Percentiles rank a stretch among this genome's conserved stretches.
These are phyloP conservation scores for Sporothrix schenckii DNA, from an alignment of 2,329 filamentous ascomycete genomes.

Conservation along the genomic window DNA sequence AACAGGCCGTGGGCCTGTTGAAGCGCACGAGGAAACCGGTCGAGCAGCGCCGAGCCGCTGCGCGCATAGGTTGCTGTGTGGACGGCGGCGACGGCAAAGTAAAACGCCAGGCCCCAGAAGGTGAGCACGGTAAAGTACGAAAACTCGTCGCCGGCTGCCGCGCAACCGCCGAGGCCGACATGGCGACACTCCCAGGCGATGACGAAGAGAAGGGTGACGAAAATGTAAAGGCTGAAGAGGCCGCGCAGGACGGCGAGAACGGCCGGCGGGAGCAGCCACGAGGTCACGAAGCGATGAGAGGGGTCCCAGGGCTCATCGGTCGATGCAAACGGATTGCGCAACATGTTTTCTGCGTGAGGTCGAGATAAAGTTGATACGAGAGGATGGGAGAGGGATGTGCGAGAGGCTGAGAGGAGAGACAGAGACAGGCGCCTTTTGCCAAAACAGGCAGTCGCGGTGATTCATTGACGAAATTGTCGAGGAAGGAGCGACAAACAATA, in stretches of 20 bases:
- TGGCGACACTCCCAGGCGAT: conserved; percentile 67
- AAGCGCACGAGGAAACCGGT: conserved; percentile 61
- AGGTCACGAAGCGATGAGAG: conserved; percentile 73
- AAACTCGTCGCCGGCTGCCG: conserved; percentile 60
- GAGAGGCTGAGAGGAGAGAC: no score
- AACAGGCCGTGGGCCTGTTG: conserved; percentile 67
- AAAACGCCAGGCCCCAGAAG: conserved; percentile 82
- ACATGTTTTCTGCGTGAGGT: background rate
- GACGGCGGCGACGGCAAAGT: conserved; percentile 67
- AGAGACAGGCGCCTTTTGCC: no score
- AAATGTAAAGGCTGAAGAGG: conserved; percentile 65
- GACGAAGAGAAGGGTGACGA: conserved; percentile 69
- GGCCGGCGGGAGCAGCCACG: conserved; percentile 74
- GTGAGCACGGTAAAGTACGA: conserved; percentile 82
- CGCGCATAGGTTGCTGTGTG: conserved; percentile 71
- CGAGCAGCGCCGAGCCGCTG: conserved; percentile 57
- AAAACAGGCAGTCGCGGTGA: background rate
- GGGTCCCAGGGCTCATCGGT: conserved; percentile 54
- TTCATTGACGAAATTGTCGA: background rate
- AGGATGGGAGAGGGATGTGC: background rate
- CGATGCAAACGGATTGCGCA: conserved; percentile 44
- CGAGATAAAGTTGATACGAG: background rate
- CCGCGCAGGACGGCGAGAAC: conserved; percentile 62
- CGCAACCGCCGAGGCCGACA: conserved; percentile 48
- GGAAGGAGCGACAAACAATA: conserved; percentile 8